Evolutionary conservation across 768 basidiomycete species (phyloP), one percentile per base, ranked within the genome.

Genomic region (Mrakia gelida): DNA sequence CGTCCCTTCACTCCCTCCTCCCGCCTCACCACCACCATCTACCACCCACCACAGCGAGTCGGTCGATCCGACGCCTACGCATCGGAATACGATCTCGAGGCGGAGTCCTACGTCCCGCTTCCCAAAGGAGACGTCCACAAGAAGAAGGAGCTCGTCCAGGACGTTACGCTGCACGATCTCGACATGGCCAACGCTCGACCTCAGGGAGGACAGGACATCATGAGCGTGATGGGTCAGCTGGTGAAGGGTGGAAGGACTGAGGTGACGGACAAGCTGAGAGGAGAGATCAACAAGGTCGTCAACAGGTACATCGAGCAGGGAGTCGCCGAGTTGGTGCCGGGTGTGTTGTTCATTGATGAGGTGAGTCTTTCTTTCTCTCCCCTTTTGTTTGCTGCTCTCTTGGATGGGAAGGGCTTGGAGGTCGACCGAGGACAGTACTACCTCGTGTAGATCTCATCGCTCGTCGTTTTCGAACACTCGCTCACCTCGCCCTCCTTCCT

Each of bases 311-410:
- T 98, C 52, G 96, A 98, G 82, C 95, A 98, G 84, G 96, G 96
- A 45, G 94, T 98, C 4, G 97, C 97, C 16, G 97, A 99, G 85
- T 90, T 98, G 32, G 92, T 99, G 2, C 97, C 97, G 13, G 97
- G 97, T 5, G 96, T 99, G 6, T 91, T 98, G 21, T 99, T 99
- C 85, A 95, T 99, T 79, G 97, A 98, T 83, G 97, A 99, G 89
- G 96, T 97, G 81, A 78, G 88, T 82, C 71, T 49, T 72, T 56
- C 32, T 68, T 38, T 59, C 76, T 21, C 30, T n/a, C n/a, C n/a
- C n/a, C n/a, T 28, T 28, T 61, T 73, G 45, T 62, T 49, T 32
- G 8, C 68, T 38, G 8, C 16, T 15, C 45, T 3, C 11, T 45
- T 6, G 11, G 11, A 6, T 45, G 7, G 45, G 11, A 45, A 13